Conservation (phyloP, 2,329 filamentous ascomycete genomes). For the Mariannaea sp. region DNA sequence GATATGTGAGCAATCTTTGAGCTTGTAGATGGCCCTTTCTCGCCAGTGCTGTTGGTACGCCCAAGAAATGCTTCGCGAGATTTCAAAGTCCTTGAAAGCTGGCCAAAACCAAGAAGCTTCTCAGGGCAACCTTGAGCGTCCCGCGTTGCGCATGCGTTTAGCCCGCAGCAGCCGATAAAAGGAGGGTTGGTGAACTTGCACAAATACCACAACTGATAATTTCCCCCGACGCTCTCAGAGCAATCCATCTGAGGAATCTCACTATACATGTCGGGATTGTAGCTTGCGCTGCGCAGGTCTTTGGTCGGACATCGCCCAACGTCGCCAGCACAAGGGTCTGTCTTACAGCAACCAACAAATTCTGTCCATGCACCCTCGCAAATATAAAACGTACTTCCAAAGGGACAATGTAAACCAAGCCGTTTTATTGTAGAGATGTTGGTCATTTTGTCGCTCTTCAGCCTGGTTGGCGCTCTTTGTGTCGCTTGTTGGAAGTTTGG, state of each 20-base stretch:
- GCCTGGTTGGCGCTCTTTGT: too few relatives aligned
- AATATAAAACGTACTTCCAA: slow-evolving; percentile 43
- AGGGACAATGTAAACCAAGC: slow-evolving; percentile 31
- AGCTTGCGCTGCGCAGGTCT: slow-evolving; percentile 18
- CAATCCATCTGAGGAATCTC: slow-evolving; percentile 9
- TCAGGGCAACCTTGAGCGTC: neutral
- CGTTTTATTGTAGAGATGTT: too few relatives aligned
- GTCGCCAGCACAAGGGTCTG: slow-evolving; percentile 38
- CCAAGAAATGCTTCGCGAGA: too few relatives aligned
- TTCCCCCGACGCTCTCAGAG: too few relatives aligned
- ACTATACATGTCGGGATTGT: slow-evolving; percentile 33
- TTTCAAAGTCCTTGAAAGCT: too few relatives aligned
- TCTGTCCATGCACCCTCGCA: slow-evolving; percentile 36
- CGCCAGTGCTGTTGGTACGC: too few relatives aligned
- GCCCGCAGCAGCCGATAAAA: slow-evolving; percentile 45
- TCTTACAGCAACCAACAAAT: slow-evolving; percentile 47
- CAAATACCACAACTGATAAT: neutral
- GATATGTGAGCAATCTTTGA: too few relatives aligned
- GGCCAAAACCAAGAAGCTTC: too few relatives aligned
- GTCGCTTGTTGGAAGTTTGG: too few relatives aligned
- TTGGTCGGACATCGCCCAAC: slow-evolving; percentile 36
- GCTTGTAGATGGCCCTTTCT: too few relatives aligned
- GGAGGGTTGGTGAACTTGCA: slow-evolving; percentile 37
- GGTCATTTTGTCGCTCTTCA: too few relatives aligned
- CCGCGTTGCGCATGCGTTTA: slow-evolving; percentile 23